A percentile compares a stretch with the other conserved stretches of the same genome.
Conservation (phyloP, 2,329 filamentous ascomycete genomes). For the Ophiostoma tasmaniense region DNA sequence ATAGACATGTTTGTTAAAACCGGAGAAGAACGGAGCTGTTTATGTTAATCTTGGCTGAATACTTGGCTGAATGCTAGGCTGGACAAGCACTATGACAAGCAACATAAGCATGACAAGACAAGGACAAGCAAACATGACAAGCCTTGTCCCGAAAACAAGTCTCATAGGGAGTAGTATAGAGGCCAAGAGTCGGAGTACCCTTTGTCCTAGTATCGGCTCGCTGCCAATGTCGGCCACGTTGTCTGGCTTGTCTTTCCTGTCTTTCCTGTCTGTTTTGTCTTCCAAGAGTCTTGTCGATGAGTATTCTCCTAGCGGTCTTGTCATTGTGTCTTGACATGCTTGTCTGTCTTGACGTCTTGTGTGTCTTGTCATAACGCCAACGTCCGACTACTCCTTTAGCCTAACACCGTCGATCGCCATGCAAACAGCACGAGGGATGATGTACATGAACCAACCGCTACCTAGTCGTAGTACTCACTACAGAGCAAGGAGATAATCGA, state of each 20-base stretch:
- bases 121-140: background rate
- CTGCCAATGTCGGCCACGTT: background rate
- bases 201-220: background rate
- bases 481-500: no score
- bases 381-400: background rate
- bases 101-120: background rate
- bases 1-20: no score
- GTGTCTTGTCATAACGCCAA: background rate
- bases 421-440: background rate
- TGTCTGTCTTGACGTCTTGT: no score
- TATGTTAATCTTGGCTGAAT: no score
- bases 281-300: background rate
- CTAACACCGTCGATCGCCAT: background rate
- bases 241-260: background rate
- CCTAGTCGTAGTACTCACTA: no score
- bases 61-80: background rate
- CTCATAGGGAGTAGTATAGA: background rate
- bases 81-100: background rate
- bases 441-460: no score
- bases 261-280: background rate
- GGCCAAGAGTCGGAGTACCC: background rate
- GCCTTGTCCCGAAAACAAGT: background rate
- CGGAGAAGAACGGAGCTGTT: background rate
- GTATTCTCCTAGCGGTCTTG: background rate
- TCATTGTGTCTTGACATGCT: background rate